phyloP scores from a whole-genome alignment of 768 basidiomycete genomes.

The Podaxis rugospora region DNA sequence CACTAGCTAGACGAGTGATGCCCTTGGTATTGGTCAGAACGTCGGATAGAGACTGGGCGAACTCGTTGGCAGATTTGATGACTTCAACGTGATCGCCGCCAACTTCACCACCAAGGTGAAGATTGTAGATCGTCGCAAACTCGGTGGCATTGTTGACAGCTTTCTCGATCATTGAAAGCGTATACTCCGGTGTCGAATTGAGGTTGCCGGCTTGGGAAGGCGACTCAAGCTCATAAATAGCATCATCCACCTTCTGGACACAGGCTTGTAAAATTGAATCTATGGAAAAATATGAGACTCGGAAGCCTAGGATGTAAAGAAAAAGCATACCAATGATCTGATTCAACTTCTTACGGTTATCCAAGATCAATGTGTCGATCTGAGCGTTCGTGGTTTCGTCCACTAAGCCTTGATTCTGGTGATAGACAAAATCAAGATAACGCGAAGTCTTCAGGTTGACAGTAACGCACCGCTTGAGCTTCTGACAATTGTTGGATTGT shows the following conservation, averaged over 20 bases:
- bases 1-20: slow-evolving; percentile 85
- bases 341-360: slow-evolving; percentile 97
- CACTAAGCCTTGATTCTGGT: slow-evolving; percentile 73
- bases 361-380: slow-evolving; percentile 93
- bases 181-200: slow-evolving; percentile 98
- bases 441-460: background rate
- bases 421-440: slow-evolving; percentile 19
- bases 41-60: slow-evolving; percentile 90
- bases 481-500: slow-evolving; percentile 87
- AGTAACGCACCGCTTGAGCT: slow-evolving; percentile 64
- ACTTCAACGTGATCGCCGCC: slow-evolving; percentile 97
- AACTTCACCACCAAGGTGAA: slow-evolving; percentile 79
- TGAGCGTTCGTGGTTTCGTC: slow-evolving; percentile 95
- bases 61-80: slow-evolving; percentile 95
- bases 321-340: slow-evolving; percentile 76
- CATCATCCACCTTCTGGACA: slow-evolving; percentile 94
- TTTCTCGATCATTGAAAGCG: slow-evolving; percentile 97
- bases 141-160: slow-evolving; percentile 92
- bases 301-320: background rate
- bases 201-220: slow-evolving; percentile 91
- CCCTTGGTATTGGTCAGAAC: slow-evolving; percentile 94
- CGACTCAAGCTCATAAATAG: slow-evolving; percentile 97
- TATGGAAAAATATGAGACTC: slow-evolving; percentile 26
- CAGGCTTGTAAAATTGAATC: slow-evolving; percentile 97
- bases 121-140: slow-evolving; percentile 91